phyloP scores from a whole-genome alignment of 306 rosid genomes.

The Erythrophleum fordii region DNA sequence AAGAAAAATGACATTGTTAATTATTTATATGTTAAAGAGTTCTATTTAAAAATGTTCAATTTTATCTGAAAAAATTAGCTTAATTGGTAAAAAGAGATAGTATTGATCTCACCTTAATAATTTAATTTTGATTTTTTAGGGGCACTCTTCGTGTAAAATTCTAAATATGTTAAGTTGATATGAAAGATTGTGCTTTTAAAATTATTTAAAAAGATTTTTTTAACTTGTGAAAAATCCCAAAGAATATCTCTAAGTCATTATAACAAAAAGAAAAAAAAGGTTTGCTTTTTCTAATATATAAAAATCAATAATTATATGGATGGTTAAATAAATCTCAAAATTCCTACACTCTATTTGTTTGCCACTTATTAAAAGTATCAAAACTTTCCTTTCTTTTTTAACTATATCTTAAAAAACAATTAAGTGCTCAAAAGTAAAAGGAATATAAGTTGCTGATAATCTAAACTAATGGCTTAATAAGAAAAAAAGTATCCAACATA shows the following conservation, averaged over 20 bases:
- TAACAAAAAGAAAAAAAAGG: no score
- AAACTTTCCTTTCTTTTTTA: background rate
- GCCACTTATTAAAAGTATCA: background rate
- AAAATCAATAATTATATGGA: background rate
- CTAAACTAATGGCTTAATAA: background rate
- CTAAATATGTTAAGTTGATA: background rate
- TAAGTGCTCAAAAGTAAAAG: slow-evolving; percentile 6
- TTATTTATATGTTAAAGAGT: no score
- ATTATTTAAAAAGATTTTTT: background rate
- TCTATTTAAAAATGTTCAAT: no score
- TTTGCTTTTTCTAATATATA: background rate
- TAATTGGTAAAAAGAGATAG: no score
- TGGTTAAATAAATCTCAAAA: background rate
- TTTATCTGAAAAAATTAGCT: no score
- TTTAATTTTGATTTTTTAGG: no score
- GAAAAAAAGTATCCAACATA: background rate
- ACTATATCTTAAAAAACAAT: background rate
- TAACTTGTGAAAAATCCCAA: background rate
- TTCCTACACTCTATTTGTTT: background rate
- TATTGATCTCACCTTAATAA: background rate
- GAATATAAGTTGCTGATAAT: background rate
- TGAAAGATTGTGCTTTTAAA: background rate
- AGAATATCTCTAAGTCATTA: no score
- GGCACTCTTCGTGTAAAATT: no score
- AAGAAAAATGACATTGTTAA: no score